These are phyloP conservation scores for Iodosphaeria phyllophila DNA, from an alignment of 2,329 filamentous ascomycete genomes.

Conservation along the genomic window DNA sequence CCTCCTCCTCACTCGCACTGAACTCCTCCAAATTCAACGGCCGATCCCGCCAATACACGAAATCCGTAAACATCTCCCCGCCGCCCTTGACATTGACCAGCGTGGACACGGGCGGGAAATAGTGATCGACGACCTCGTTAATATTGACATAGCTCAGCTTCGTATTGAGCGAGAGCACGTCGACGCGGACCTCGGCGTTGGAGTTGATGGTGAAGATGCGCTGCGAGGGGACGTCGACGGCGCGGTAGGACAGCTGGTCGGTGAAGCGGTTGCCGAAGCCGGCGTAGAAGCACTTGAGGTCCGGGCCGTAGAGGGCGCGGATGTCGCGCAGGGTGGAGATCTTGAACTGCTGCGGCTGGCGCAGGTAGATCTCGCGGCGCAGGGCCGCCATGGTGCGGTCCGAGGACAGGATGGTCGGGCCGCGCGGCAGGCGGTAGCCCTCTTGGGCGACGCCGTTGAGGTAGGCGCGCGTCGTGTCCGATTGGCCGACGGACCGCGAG, in stretches of 20 bases:
- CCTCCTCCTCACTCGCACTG: constrained; percentile 48
- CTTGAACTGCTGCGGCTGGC: constrained; percentile 97
- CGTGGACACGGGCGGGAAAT: constrained; percentile 81
- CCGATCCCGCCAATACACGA: constrained; percentile 83
- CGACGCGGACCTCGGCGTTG: constrained; percentile 85
- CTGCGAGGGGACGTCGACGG: constrained; percentile 83
- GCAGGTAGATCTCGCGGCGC: constrained; percentile 78
- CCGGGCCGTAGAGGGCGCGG: constrained; percentile 62
- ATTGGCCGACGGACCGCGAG: constrained; percentile 80
- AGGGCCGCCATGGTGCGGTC: constrained; percentile 90
- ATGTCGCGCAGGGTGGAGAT: constrained; percentile 97
- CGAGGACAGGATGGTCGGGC: constrained; percentile 86
- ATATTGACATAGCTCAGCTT: constrained; percentile 96
- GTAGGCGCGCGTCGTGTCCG: constrained; percentile 78
- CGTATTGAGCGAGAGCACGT: constrained; percentile 78
- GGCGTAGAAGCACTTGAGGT: constrained; percentile 77
- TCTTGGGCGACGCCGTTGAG: constrained; percentile 81
- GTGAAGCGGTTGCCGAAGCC: constrained; percentile 94
- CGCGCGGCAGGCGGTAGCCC: constrained; percentile 66
- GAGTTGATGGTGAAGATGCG: constrained; percentile 98
- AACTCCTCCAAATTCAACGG: constrained; percentile 79
- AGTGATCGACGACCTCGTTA: constrained; percentile 93
- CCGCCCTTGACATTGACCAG: constrained; percentile 76
- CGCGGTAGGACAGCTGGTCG: constrained; percentile 88
- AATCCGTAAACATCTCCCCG: constrained; percentile 91